Conservation (phyloP, 768 basidiomycete genomes). For the Candolleomyces aberdarensis region DNA sequence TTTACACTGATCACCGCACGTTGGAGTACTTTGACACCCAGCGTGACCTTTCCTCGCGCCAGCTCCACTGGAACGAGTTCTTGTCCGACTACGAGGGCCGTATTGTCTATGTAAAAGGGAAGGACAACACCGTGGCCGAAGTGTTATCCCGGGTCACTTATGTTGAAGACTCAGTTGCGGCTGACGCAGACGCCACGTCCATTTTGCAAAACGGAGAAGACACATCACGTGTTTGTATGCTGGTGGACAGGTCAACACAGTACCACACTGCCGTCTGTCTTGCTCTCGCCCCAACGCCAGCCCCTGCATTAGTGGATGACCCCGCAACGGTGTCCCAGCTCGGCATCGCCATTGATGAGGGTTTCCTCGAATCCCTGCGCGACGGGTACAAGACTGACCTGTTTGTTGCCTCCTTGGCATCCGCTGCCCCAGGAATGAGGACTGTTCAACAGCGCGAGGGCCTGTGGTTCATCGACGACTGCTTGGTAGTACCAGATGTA, state of each 20-base stretch:
- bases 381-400: not conserved
- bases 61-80: constrained; percentile 31
- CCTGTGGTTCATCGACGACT: constrained; percentile 20
- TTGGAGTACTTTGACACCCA: constrained; percentile 30
- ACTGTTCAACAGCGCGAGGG: too few relatives aligned
- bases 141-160: constrained; percentile 22
- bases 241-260: too few relatives aligned
- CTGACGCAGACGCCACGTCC: too few relatives aligned
- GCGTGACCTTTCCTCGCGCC: constrained; percentile 25
- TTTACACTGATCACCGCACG: constrained; percentile 31
- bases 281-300: too few relatives aligned
- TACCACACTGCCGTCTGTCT: too few relatives aligned
- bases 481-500: constrained; percentile 16
- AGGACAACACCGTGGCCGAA: constrained; percentile 33
- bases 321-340: too few relatives aligned
- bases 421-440: too few relatives aligned
- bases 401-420: too few relatives aligned
- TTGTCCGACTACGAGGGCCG: constrained; percentile 8
- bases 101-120: constrained; percentile 30
- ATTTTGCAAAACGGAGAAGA: too few relatives aligned
- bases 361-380: not conserved
- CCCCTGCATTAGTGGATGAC: too few relatives aligned
- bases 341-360: not conserved
- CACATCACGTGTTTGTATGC: too few relatives aligned
- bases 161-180: too few relatives aligned